phyloP scores from a whole-genome alignment of 768 basidiomycete species.

The Hygrocybe punicea region DNA sequence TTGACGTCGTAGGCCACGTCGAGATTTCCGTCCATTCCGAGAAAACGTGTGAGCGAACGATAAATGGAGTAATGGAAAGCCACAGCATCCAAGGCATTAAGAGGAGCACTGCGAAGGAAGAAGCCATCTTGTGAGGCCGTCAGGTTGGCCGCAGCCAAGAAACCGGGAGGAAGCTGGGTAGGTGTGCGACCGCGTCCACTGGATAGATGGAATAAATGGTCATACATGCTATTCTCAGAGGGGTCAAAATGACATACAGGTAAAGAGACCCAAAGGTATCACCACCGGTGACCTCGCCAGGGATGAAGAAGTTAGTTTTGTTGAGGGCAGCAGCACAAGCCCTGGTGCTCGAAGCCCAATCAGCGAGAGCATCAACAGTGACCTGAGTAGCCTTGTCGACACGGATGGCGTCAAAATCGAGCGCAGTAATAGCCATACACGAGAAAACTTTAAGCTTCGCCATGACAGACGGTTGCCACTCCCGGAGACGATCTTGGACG shows the following conservation, averaged over 20 bases:
- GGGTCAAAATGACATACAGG: slow-evolving; percentile 47
- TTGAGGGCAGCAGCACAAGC: slow-evolving; percentile 66
- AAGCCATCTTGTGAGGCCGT: slow-evolving; percentile 61
- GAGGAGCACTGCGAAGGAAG: slow-evolving; percentile 67
- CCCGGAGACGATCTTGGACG: slow-evolving; percentile 91
- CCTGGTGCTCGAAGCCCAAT: slow-evolving; percentile 72
- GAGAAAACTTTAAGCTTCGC: slow-evolving; percentile 73
- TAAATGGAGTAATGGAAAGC: slow-evolving; percentile 97
- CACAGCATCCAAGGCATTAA: slow-evolving; percentile 67
- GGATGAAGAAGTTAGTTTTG: slow-evolving; percentile 86
- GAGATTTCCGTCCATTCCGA: slow-evolving; percentile 95
- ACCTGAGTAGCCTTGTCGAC: slow-evolving; percentile 94
- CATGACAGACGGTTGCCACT: slow-evolving; percentile 83
- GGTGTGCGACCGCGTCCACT: slow-evolving; percentile 89
- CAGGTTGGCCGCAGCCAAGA: slow-evolving; percentile 64
- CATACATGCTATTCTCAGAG: neutral
- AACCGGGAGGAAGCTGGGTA: slow-evolving; percentile 62
- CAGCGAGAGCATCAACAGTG: slow-evolving; percentile 73
- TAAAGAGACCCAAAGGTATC: slow-evolving; percentile 87
- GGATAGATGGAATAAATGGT: slow-evolving; percentile 1
- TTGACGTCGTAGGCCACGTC: slow-evolving; percentile 84
- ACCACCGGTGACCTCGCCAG: slow-evolving; percentile 93
- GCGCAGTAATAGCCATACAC: slow-evolving; percentile 81
- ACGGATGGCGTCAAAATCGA: slow-evolving; percentile 92
- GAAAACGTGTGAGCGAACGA: slow-evolving; percentile 78